phyloP scores from a whole-genome alignment of 768 basidiomycete species.

The button mushroom (Agaricus bisporus) region DNA sequence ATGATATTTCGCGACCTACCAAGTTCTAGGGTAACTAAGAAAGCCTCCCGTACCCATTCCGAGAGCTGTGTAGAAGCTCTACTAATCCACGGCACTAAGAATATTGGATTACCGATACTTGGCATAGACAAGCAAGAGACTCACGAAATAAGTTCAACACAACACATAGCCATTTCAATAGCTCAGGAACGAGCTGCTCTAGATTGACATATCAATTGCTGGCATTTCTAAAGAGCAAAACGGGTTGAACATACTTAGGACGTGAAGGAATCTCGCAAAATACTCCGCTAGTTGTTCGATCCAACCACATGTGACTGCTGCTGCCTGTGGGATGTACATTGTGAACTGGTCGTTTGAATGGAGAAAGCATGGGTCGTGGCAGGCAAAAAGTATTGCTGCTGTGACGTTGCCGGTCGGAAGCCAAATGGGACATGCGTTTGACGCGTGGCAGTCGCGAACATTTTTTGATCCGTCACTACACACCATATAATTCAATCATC shows the following conservation, averaged over 20 bases:
- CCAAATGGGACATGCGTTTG: background rate
- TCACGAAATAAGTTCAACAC: background rate
- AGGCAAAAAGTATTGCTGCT: background rate
- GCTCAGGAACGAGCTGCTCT: background rate
- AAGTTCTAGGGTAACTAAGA: background rate
- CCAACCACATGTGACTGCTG: background rate
- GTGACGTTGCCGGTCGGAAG: background rate
- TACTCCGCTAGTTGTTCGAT: background rate
- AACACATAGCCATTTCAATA: background rate
- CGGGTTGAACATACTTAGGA: background rate
- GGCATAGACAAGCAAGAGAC: background rate
- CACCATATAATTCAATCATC: background rate
- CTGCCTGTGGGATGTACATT: slow-evolving; percentile 1
- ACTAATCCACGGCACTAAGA: slow-evolving; percentile 1
- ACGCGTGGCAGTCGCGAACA: background rate
- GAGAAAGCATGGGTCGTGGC: slow-evolving; percentile 5
- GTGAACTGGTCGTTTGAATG: background rate
- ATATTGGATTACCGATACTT: too few relatives aligned
- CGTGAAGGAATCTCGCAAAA: background rate
- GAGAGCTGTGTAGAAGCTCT: slow-evolving; percentile 13
- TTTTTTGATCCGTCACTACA: slow-evolving; percentile 7
- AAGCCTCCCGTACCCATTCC: slow-evolving; percentile 12
- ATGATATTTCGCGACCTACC: background rate
- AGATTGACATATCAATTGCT: background rate
- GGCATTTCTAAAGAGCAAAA: background rate